Base-by-base conservation (phyloP, 2,329 filamentous ascomycete genomes). In the Escovopsis sp. region DNA sequence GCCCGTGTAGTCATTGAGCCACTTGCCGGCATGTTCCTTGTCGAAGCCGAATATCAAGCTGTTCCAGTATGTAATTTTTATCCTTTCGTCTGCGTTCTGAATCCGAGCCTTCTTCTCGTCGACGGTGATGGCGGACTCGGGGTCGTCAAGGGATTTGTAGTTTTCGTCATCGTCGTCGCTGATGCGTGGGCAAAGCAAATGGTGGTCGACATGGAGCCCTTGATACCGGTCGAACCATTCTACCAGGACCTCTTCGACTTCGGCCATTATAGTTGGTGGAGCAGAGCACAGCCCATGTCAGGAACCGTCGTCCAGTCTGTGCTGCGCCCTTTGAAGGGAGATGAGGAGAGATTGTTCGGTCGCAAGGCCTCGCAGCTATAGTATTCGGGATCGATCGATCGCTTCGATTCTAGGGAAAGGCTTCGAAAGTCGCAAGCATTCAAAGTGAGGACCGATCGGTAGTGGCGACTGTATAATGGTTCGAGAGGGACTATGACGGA, bases 41-140 rank as follows among this genome's bases (percentile, higher is more conserved):
- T 71, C 72, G 47, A 84, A 76, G 15, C 80, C 82, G 43, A 86
- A 68, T 12, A 87, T 72, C 36, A 83, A 67, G 47, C 80, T 78
- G 45, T 77, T 82, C 54, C 74, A 76, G 48, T 83, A 77, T 40
- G 80, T 77, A 30, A 75, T 68, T 47, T 79, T 67, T 46, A 77
- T 66, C 30, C 82, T 70, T 8, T 61, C 55, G 32, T 70, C 65
- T 12, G 70, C 72, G 44, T 78, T 67, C 40, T 69, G 54, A 18
- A 84, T 73, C 7, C 72, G 65, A 36, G 62, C 53, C 39, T 64
- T 56, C 54, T 77, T 79, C 48, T 73, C 67, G 8, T 67, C 66
- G 15, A 53, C 49, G 7, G 68, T 67, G 34, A 76, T 67, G 12
- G 64, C 60, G 12, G 72, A 68, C 3, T 64, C 61, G 4, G 62